Base-by-base conservation (phyloP, 2,329 filamentous ascomycete species). In the Tolypocladium amazonense region DNA sequence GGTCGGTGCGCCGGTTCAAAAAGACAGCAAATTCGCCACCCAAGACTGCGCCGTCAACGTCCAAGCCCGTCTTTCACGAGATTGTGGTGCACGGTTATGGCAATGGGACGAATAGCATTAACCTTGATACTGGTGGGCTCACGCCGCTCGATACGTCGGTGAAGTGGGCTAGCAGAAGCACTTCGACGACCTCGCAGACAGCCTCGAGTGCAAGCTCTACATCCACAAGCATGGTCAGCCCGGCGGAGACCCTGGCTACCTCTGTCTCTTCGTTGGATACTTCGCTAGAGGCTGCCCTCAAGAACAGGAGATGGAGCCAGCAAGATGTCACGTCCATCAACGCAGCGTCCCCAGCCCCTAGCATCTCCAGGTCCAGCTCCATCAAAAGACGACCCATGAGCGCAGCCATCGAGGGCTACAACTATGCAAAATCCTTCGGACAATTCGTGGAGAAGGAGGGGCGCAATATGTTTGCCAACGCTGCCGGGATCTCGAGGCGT, bases 21-120 rank as follows among this genome's bases (percentile, higher is more conserved):
- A 62, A 66, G 6, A 63, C 64, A 1, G 61, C 59, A 4, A 63
- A 64, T 0, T 61, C 65, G 2, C 60, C 67, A 0, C 63, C 65
- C 20, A 58, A 62, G 0, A 59, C 63, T 5, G 54, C 64, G 14
- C 60, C 63, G 0, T 58, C 66, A 1, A 23, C 63, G 27, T 62
- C 65, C 25, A 54, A 62, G 53, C 65, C 64, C 1, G 63, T 68
- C 0, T 77, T 79, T 60, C 77, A 79, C 58, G 81, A 84, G 65
- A 82, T 83, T 35, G 70, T 82, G 0, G 74, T 83, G 8, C 74
- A 77, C 5, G 79, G 80, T 0, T 83, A 84, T 60, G 81, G 81
- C 12, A 83, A 83, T 56, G 80, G 79, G 1, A 81, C 76, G 2
- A 79, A 79, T 41, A 64, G 70, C 1, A 73, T 75, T 4, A 70